phyloP scores from a whole-genome alignment of 2,329 filamentous ascomycete species.

The Colletotrichum trifolii region DNA sequence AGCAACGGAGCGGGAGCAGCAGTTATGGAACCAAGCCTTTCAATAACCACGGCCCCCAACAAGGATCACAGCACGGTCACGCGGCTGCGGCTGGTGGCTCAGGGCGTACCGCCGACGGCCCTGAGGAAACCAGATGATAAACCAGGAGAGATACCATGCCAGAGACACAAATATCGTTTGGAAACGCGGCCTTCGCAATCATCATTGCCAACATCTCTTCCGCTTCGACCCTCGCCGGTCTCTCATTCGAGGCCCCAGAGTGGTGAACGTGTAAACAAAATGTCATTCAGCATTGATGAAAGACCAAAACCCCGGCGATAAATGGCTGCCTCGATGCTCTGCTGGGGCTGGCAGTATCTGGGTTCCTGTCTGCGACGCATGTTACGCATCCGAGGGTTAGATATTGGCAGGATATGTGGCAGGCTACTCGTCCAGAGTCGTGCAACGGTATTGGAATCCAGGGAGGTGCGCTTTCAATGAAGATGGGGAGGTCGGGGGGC shows the following conservation, averaged over 20 bases:
- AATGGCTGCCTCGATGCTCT: neutral
- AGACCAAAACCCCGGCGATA: neutral
- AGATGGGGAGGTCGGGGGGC: slow-evolving; percentile 1
- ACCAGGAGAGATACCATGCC: slow-evolving; percentile 14
- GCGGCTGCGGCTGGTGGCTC: slow-evolving; percentile 47
- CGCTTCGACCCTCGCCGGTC: neutral
- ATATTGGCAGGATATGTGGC: slow-evolving; percentile 8
- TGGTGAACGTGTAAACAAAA: neutral
- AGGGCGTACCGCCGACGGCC: slow-evolving; percentile 49
- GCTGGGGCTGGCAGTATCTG: neutral
- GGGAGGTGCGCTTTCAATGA: slow-evolving; percentile 7
- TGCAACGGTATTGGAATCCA: neutral
- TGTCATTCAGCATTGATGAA: slow-evolving; percentile 3
- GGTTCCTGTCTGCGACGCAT: slow-evolving; percentile 14
- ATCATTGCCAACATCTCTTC: slow-evolving; percentile 10
- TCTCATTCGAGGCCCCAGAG: slow-evolving; percentile 2
- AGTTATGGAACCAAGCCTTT: slow-evolving; percentile 64
- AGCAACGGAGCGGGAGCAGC: slow-evolving; percentile 68
- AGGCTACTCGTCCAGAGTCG: slow-evolving; percentile 3
- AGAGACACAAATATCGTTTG: slow-evolving; percentile 21
- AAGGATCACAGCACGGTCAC: slow-evolving; percentile 55
- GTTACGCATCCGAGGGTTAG: slow-evolving; percentile 11
- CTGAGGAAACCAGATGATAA: slow-evolving; percentile 58
- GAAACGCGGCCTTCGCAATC: neutral
- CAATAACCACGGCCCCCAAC: slow-evolving; percentile 46